phyloP scores from a whole-genome alignment of 371 early-diverging fungal species.

The Apophysomyces elegans region DNA sequence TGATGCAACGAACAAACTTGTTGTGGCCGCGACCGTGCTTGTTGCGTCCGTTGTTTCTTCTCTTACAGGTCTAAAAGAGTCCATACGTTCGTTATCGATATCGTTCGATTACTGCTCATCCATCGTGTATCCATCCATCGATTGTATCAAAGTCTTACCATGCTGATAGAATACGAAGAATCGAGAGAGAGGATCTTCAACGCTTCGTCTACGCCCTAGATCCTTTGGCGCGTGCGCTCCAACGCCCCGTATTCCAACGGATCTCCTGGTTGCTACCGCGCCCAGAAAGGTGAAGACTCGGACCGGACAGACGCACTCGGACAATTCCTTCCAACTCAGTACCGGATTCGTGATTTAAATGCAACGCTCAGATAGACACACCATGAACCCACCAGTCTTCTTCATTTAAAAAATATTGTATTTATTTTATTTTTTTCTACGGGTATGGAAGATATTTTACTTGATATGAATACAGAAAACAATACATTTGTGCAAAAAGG shows the following conservation, averaged over 20 bases:
- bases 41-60: slow-evolving; percentile 77
- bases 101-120: background rate
- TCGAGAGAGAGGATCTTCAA: slow-evolving; percentile 9
- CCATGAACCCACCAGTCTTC: too few relatives aligned
- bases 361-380: too few relatives aligned
- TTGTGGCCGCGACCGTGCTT: slow-evolving; percentile 98
- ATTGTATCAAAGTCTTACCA: background rate
- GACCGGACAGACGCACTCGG: too few relatives aligned
- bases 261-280: background rate
- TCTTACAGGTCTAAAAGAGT: slow-evolving; percentile 4
- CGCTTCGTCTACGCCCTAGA: background rate
- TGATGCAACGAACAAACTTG: slow-evolving; percentile 94
- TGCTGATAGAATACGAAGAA: background rate
- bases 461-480: background rate
- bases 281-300: too few relatives aligned
- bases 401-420: too few relatives aligned
- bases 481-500: background rate
- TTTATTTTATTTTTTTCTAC: background rate
- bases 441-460: background rate
- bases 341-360: too few relatives aligned
- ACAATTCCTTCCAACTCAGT: too few relatives aligned
- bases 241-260: background rate
- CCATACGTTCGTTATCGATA: background rate
- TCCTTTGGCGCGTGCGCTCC: background rate
- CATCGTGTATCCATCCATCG: background rate